Evolutionary conservation across 2,329 filamentous ascomycete species (phyloP), one percentile per base, ranked within the genome.

Genomic region (Neopestalotiopsis clavispora): DNA sequence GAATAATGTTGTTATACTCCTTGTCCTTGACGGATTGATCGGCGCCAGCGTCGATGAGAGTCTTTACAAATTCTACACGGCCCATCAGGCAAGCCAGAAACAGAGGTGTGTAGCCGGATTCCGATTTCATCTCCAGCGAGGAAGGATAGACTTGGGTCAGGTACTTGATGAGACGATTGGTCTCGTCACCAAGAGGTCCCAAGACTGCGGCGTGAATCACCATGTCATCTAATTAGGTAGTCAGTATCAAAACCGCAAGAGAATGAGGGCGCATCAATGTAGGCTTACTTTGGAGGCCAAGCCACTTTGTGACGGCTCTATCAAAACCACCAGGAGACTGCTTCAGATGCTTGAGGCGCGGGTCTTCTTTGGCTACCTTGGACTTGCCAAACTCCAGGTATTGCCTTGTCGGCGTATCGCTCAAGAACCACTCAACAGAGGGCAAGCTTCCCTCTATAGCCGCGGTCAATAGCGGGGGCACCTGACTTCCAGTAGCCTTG

Each of bases 401-500:
- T 67, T 88, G 84, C 34, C 89, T 85, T 72, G 88, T 80, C 0
- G 94, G 92, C 0, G 88, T 86, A 70, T 93, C 91, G 68, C 91
- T 90, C 67, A 94, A 79, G 77, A 95, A 93, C 89, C 92, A 97
- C 75, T 96, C 90, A 0, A 94, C 88, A 20, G 86, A 86, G 52
- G 91, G 87, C n/a, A 95, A 77, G 23, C 84, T 91, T 3, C 89
- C 89, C 1, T 74, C 73, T 9, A 80, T 74, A 13, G 88, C 90
- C 59, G 90, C 89, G 70, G 85, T 80, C 1, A 93, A 83, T 9
- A 93, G 80, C 3, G 91, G 92, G 2, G 90, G 87, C 0, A 81
- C 83, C 42, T 82, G 81, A 65, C 81, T 76, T 10, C 84, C 85
- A 0, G 77, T 79, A 3, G 79, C 74, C 56, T 76, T 80, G 13